phyloP scores from a whole-genome alignment of 495 filamentous ascomycete species.

The Talaromyces ruber region DNA sequence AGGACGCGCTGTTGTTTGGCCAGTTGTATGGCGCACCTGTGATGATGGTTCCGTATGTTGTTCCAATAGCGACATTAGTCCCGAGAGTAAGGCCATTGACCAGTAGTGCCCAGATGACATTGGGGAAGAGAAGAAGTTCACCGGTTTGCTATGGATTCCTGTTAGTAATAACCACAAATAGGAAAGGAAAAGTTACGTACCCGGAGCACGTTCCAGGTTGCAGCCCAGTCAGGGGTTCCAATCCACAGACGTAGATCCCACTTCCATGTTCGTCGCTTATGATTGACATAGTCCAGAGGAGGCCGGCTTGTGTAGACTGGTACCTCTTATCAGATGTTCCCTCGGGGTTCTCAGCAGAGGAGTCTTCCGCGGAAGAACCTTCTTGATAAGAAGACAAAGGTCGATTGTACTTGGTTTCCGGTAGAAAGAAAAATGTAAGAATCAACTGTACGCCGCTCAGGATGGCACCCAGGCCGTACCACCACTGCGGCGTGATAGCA shows the following conservation, averaged over 20 bases:
- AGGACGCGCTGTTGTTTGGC: conserved; percentile 18
- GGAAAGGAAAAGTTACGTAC: conserved; percentile 8
- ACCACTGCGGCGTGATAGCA: conserved; percentile 24
- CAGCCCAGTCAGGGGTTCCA: conserved; percentile 18
- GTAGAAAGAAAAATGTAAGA: conserved; percentile 58
- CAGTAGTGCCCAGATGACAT: conserved; percentile 29
- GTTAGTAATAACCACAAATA: background rate
- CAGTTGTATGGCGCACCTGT: conserved; percentile 23
- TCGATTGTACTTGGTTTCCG: conserved; percentile 53
- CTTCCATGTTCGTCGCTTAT: conserved; percentile 14
- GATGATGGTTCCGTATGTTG: conserved; percentile 27
- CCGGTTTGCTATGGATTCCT: conserved; percentile 11
- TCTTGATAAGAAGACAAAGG: conserved; percentile 16
- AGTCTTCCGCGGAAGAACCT: conserved; percentile 1
- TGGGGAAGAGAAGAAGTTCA: conserved; percentile 25
- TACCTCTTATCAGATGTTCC: background rate
- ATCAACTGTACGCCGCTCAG: conserved; percentile 28
- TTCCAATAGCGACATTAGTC: conserved; percentile 27
- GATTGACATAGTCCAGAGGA: conserved; percentile 16
- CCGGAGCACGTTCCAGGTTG: conserved; percentile 14
- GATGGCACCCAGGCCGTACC: conserved; percentile 26
- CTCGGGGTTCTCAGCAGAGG: background rate
- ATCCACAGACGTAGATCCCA: conserved; percentile 21
- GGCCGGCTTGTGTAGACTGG: conserved; percentile 14
- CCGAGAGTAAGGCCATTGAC: conserved; percentile 30